Evolutionary conservation across 2,329 filamentous ascomycete genomes (phyloP).

Genomic region (Penicillium sp.): DNA sequence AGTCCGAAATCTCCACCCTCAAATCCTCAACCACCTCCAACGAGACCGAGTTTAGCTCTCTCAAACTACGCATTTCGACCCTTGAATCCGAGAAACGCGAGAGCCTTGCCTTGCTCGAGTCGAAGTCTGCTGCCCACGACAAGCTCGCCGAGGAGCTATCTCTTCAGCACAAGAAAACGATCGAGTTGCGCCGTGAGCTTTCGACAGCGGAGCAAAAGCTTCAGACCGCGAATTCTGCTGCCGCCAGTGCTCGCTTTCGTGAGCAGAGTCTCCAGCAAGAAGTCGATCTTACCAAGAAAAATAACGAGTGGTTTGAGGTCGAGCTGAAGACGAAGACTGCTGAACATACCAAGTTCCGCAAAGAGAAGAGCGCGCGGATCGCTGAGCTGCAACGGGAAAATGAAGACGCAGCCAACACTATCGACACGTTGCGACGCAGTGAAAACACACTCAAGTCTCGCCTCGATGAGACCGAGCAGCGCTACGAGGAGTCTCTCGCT

Average conservation of each 20-base stretch:
- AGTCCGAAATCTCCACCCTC: conserved; percentile 77
- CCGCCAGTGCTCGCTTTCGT: conserved; percentile 81
- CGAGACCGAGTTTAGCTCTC: conserved; percentile 68
- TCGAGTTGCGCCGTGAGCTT: conserved; percentile 81
- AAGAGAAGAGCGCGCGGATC: conserved; percentile 90
- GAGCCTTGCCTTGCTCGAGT: conserved; percentile 82
- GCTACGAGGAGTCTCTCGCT: conserved; percentile 78
- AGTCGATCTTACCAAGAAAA: conserved; percentile 81
- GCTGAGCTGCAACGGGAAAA: conserved; percentile 84
- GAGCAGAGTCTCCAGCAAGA: conserved; percentile 91
- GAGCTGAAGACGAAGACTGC: conserved; percentile 88
- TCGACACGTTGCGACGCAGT: conserved; percentile 75
- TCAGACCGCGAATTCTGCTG: conserved; percentile 77
- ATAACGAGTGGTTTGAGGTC: conserved; percentile 88
- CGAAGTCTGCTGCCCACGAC: conserved; percentile 84
- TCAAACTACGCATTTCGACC: conserved; percentile 80
- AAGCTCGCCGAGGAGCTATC: conserved; percentile 83
- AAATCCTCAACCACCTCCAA: conserved; percentile 70
- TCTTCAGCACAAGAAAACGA: conserved; percentile 82
- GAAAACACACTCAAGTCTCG: conserved; percentile 79
- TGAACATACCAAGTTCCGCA: conserved; percentile 86
- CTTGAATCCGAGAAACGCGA: conserved; percentile 93
- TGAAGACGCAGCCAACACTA: conserved; percentile 76
- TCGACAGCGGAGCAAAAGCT: conserved; percentile 78
- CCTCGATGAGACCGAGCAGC: conserved; percentile 79